Percentiles rank a stretch among this genome's conserved stretches.
Conservation (phyloP, 148 eudicot species). For the Limonium bicolor region DNA sequence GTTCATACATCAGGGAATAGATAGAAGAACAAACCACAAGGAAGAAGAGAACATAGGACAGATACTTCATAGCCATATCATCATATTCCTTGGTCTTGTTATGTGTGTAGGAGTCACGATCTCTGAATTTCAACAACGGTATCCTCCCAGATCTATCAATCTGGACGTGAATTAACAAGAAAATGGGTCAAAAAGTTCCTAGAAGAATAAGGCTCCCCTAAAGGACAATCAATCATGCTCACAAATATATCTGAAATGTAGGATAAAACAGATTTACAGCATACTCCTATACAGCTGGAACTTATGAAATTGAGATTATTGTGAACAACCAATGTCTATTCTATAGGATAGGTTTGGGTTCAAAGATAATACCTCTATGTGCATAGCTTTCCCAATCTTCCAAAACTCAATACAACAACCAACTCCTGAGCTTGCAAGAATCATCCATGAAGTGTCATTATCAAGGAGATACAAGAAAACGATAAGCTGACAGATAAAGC, state of each 20-base stretch:
- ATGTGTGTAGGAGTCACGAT: constrained; percentile 79
- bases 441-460: constrained; percentile 99
- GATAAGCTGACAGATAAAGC: constrained; percentile 69
- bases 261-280: too few species aligned
- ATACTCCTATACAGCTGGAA: too few species aligned
- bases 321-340: too few species aligned
- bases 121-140: constrained; percentile 78
- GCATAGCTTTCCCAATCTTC: constrained; percentile 99
- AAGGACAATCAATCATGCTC: too few species aligned
- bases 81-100: constrained; percentile 98
- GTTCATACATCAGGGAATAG: constrained; percentile 86
- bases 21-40: constrained; percentile 72
- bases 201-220: too few species aligned
- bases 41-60: constrained; percentile 70
- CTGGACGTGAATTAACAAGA: constrained; percentile 20
- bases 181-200: too few species aligned
- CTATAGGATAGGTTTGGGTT: too few species aligned
- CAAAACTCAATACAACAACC: constrained; percentile 96
- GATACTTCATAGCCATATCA: constrained; percentile 96
- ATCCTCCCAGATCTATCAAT: constrained; percentile 79
- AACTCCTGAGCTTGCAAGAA: constrained; percentile 85
- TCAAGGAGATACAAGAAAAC: constrained; percentile 90
- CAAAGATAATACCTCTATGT: constrained; percentile 57
- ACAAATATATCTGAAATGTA: too few species aligned
- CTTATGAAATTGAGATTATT: too few species aligned